Evolutionary conservation across 169 alveolate species (phyloP).

Genomic region (Babesia sp.): DNA sequence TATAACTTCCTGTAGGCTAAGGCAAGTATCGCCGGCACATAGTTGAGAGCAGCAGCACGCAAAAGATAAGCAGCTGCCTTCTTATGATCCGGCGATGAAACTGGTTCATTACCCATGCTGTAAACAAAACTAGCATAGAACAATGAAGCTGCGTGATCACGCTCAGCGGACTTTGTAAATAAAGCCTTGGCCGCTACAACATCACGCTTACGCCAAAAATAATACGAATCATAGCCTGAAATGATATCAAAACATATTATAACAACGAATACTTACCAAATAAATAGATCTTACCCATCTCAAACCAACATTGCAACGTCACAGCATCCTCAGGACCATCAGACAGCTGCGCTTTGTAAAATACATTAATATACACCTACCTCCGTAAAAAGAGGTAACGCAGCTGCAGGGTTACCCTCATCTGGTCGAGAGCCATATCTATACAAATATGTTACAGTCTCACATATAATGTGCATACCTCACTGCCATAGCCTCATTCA

Average conservation of each 20-base stretch:
- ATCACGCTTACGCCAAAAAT: conserved; percentile 33
- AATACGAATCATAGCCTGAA: conserved; percentile 15
- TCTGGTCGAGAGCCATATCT: conserved; percentile 44
- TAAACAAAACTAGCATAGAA: conserved; percentile 43
- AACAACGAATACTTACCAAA: conserved; percentile 17
- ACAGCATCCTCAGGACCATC: conserved; percentile 42
- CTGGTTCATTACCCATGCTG: conserved; percentile 19
- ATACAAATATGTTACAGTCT: not conserved
- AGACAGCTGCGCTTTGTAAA: conserved; percentile 12
- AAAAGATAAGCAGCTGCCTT: conserved; percentile 29
- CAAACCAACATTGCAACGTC: conserved; percentile 46
- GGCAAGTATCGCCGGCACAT: conserved; percentile 53
- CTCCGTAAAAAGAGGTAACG: conserved; percentile 39
- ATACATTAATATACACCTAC: not conserved
- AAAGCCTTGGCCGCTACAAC: conserved; percentile 33
- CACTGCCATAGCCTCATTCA: conserved; percentile 35
- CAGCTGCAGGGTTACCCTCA: conserved; percentile 12
- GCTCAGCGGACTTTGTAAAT: conserved; percentile 44
- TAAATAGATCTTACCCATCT: conserved; percentile 49
- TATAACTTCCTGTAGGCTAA: conserved; percentile 36
- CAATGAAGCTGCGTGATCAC: conserved; percentile 38
- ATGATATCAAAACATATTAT: not conserved
- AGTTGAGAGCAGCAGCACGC: conserved; percentile 18
- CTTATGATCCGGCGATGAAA: not conserved
- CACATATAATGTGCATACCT: conserved; percentile 15